Evolutionary conservation across 2,329 filamentous ascomycete species (phyloP).

Genomic region (Xylaria sp.): DNA sequence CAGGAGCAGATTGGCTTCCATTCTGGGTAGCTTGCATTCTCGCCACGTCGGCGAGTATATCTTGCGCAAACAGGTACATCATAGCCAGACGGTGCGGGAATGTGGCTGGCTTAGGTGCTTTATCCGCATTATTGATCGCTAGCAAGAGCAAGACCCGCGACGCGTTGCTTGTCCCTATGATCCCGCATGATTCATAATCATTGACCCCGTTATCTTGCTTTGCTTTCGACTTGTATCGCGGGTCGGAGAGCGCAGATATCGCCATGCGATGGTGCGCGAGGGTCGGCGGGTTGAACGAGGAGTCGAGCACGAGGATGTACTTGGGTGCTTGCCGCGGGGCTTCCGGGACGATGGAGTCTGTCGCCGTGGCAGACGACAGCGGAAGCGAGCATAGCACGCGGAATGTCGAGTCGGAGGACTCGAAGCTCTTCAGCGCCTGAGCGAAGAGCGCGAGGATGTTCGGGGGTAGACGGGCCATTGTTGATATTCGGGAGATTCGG

Average conservation of each 20-base stretch:
- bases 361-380: slow-evolving; percentile 30
- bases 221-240: slow-evolving; percentile 18
- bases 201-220: not conserved
- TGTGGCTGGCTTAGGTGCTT: slow-evolving; percentile 72
- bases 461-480: slow-evolving; percentile 43
- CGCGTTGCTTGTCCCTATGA: slow-evolving; percentile 7
- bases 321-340: slow-evolving; percentile 44
- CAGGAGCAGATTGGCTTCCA: not conserved
- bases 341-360: slow-evolving; percentile 19
- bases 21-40: not conserved
- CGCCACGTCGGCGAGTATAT: slow-evolving; percentile 53
- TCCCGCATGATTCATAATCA: not conserved
- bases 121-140: slow-evolving; percentile 73
- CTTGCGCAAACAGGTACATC: slow-evolving; percentile 75
- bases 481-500: not conserved
- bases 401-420: slow-evolving; percentile 56
- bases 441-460: slow-evolving; percentile 56
- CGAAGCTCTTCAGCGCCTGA: slow-evolving; percentile 58
- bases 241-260: slow-evolving; percentile 54
- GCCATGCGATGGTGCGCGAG: slow-evolving; percentile 69
- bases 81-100: slow-evolving; percentile 76
- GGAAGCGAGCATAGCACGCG: slow-evolving; percentile 58
- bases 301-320: slow-evolving; percentile 70
- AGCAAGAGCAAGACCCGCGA: slow-evolving; percentile 68
- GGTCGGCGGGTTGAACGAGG: slow-evolving; percentile 76